Evolutionary conservation across 306 rosid species (phyloP).

Genomic region (Boehmeria nivea): DNA sequence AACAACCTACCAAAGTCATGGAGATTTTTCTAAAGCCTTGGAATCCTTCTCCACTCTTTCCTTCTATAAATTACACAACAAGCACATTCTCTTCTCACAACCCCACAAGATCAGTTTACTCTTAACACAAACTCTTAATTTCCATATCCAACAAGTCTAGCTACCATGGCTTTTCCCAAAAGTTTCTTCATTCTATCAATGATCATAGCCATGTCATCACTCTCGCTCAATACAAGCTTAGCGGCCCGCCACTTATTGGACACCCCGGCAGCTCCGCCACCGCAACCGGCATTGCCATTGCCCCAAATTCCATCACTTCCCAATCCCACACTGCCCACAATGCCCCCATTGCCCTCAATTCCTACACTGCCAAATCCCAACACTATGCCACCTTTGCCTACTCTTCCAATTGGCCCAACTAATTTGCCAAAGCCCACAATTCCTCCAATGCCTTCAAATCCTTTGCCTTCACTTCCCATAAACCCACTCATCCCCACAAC

Average conservation of each 20-base stretch:
- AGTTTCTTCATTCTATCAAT: background rate
- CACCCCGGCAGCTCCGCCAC: conserved; percentile 1
- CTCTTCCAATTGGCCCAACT: background rate
- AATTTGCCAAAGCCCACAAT: background rate
- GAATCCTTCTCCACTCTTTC: no score
- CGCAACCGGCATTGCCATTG: background rate
- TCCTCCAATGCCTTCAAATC: background rate
- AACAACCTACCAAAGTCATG: no score
- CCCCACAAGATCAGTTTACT: no score
- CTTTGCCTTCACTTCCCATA: background rate
- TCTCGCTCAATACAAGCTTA: background rate
- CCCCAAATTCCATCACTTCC: background rate
- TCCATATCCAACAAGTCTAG: no score
- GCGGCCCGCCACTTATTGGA: conserved; percentile 1
- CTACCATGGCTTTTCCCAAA: conserved; percentile 4
- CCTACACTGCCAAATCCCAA: background rate
- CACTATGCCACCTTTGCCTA: background rate
- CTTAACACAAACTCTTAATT: no score
- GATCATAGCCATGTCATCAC: background rate
- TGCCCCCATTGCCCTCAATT: background rate
- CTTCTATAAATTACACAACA: no score
- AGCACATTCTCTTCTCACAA: no score
- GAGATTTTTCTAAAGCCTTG: no score
- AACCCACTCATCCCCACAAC: background rate
- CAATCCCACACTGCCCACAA: background rate